phyloP scores from a whole-genome alignment of 2,329 filamentous ascomycete species.

The Fusarium domesticum region DNA sequence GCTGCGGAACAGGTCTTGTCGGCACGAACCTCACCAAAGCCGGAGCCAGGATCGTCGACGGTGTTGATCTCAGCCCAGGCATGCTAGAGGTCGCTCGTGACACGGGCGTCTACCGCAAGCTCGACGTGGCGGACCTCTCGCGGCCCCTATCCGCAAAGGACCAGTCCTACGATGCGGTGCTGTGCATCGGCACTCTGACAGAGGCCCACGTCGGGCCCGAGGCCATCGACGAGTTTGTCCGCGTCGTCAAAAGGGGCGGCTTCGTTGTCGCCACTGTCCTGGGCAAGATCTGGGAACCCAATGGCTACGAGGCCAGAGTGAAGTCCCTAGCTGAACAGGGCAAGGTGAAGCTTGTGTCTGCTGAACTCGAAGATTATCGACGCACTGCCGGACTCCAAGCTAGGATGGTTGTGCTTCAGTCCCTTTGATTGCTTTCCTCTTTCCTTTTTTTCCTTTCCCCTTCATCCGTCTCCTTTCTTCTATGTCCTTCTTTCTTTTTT shows the following conservation, averaged over 20 bases:
- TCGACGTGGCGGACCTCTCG: slow-evolving; percentile 47
- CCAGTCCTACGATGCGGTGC: slow-evolving; percentile 47
- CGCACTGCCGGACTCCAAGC: slow-evolving; percentile 31
- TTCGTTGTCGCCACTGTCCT: slow-evolving; percentile 51
- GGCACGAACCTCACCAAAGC: slow-evolving; percentile 44
- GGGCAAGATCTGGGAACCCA: slow-evolving; percentile 46
- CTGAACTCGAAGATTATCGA: slow-evolving; percentile 33
- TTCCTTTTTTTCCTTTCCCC: background rate
- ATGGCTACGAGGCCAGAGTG: slow-evolving; percentile 47
- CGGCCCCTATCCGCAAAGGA: slow-evolving; percentile 39
- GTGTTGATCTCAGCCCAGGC: slow-evolving; percentile 49
- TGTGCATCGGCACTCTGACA: slow-evolving; percentile 55
- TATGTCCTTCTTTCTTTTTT: background rate
- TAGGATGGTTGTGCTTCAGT: slow-evolving; percentile 31
- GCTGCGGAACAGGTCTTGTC: slow-evolving; percentile 55
- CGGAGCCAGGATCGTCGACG: slow-evolving; percentile 47
- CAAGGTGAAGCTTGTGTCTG: slow-evolving; percentile 29
- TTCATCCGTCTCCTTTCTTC: background rate
- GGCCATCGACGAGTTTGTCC: slow-evolving; percentile 48
- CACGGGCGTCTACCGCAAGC: slow-evolving; percentile 45
- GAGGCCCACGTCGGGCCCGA: slow-evolving; percentile 52
- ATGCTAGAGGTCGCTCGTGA: slow-evolving; percentile 53
- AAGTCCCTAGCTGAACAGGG: slow-evolving; percentile 25
- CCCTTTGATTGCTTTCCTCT: background rate
- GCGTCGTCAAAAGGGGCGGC: slow-evolving; percentile 46